Conservation (phyloP, 495 filamentous ascomycete species). For the Lindgomyces ingoldianus region DNA sequence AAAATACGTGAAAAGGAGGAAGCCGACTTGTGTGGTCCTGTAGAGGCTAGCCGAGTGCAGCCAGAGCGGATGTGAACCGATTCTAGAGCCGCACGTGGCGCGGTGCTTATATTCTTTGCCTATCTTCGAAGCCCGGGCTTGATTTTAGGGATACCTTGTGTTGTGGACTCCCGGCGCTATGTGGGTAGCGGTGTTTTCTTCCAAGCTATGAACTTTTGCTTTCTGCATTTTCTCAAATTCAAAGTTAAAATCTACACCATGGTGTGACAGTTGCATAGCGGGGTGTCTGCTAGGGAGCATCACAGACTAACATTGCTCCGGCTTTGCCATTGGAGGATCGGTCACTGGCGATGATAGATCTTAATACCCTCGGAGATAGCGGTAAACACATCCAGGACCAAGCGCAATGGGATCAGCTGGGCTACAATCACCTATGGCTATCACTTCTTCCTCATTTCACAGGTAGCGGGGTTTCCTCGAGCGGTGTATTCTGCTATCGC, state of each 20-base stretch:
- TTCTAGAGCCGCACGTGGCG: neutral
- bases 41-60: slow-evolving; percentile 4
- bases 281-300: neutral
- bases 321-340: neutral
- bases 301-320: neutral
- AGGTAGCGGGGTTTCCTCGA: no score
- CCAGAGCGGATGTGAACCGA: neutral
- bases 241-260: neutral
- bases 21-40: slow-evolving; percentile 20
- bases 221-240: slow-evolving; percentile 8
- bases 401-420: no score
- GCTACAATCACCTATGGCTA: no score
- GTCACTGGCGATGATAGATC: no score
- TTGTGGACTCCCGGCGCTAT: slow-evolving; percentile 37
- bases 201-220: slow-evolving; percentile 10
- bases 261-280: neutral
- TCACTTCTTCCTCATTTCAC: no score
- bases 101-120: slow-evolving; percentile 11
- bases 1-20: slow-evolving; percentile 18
- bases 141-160: slow-evolving; percentile 37
- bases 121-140: slow-evolving; percentile 17
- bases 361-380: no score
- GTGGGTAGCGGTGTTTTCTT: slow-evolving; percentile 37
- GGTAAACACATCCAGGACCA: no score
- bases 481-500: no score